A percentile compares a stretch with the other conserved stretches of the same genome.
These are phyloP conservation scores for Arachnomyces sp. DNA, from an alignment of 2,329 filamentous ascomycete species.

Conservation along the genomic window DNA sequence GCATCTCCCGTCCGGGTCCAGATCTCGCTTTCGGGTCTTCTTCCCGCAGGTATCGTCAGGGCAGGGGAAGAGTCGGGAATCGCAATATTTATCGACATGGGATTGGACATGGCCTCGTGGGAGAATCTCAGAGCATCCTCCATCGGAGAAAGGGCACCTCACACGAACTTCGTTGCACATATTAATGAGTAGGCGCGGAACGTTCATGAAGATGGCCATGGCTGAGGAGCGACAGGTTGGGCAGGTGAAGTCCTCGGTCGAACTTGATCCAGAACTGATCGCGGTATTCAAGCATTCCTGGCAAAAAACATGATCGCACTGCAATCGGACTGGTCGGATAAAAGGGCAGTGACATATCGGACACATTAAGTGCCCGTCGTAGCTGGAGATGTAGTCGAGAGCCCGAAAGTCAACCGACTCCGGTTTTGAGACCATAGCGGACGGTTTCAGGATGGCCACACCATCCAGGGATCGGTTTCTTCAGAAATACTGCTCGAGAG, in stretches of 20 bases:
- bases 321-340: conserved; percentile 49
- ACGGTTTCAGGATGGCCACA: too few relatives aligned
- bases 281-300: conserved; percentile 48
- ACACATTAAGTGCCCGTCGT: conserved; percentile 56
- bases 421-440: too few relatives aligned
- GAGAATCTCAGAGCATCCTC: conserved; percentile 48
- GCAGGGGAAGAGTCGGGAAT: conserved; percentile 48
- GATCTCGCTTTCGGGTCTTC: conserved; percentile 49
- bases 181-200: conserved; percentile 50
- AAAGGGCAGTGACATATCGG: conserved; percentile 59
- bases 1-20: conserved; percentile 42
- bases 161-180: conserved; percentile 57
- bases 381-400: conserved; percentile 50
- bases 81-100: conserved; percentile 56
- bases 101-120: conserved; percentile 51
- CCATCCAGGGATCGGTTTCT: too few relatives aligned
- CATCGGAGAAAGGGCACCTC: conserved; percentile 48
- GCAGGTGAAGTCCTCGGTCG: conserved; percentile 39
- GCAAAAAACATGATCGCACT: conserved; percentile 60
- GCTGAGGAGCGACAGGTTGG: conserved; percentile 50
- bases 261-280: conserved; percentile 30
- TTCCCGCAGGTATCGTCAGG: conserved; percentile 43
- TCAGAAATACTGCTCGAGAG: not conserved
- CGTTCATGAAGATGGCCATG: conserved; percentile 30
- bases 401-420: conserved; percentile 45